Evolutionary conservation across 164 flowering plant genomes (phyloP).

Genomic region (Magnolia kwangsiensis): DNA sequence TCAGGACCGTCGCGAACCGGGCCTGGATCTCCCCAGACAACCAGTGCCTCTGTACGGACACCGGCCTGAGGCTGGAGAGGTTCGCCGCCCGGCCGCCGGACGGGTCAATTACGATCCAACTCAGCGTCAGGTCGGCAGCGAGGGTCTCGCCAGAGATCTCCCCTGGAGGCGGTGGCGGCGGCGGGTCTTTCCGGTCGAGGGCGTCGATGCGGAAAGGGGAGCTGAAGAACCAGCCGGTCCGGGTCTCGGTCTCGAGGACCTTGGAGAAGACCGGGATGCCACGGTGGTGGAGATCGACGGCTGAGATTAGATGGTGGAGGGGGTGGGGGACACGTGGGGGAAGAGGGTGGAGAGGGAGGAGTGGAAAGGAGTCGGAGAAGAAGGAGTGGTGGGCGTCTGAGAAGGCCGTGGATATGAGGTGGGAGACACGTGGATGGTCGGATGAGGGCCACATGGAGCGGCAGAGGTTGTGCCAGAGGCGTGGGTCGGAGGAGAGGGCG

Average conservation of each 20-base stretch:
- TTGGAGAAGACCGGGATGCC: conserved; percentile 41
- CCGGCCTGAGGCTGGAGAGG: conserved; percentile 48
- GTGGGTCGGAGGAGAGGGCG: conserved; percentile 36
- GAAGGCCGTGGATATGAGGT: conserved; percentile 42
- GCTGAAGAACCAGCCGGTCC: conserved; percentile 43
- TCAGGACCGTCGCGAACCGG: conserved; percentile 39
- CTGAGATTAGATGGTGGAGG: conserved; percentile 45
- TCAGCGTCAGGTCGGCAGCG: conserved; percentile 35
- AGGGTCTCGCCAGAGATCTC: conserved; percentile 12
- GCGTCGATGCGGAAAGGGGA: conserved; percentile 62
- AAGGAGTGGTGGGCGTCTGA: conserved; percentile 58
- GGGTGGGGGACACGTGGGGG: conserved; percentile 1
- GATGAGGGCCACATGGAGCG: conserved; percentile 64
- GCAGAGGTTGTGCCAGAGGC: conserved; percentile 60
- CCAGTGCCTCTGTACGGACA: conserved; percentile 62
- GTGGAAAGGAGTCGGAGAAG: conserved; percentile 65
- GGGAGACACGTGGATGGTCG: conserved; percentile 29
- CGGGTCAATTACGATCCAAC: conserved; percentile 44
- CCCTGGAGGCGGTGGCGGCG: conserved; percentile 18
- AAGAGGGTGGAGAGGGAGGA: conserved; percentile 14
- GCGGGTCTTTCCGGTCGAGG: conserved; percentile 47
- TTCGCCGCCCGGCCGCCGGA: conserved; percentile 47
- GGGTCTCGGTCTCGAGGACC: conserved; percentile 37
- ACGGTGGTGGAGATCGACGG: conserved; percentile 66
- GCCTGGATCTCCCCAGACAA: conserved; percentile 46